Conservation (phyloP, 1,284 basidiomycete species). For the Leccinum insolens region DNA sequence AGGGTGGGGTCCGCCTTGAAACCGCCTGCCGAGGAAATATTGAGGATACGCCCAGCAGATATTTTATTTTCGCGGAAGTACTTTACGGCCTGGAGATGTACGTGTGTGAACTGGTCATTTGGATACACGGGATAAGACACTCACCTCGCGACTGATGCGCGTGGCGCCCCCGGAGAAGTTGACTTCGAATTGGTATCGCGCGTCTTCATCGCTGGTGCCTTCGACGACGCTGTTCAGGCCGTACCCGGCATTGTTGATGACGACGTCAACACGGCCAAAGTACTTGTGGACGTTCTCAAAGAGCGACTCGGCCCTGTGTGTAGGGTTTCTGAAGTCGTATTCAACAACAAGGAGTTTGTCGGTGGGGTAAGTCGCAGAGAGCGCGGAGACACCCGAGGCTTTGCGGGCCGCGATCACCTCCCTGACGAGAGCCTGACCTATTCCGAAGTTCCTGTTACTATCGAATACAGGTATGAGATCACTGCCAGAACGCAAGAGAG, state of each 20-base stretch:
- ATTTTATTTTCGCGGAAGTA: constrained; percentile 27
- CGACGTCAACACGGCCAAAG: constrained; percentile 48
- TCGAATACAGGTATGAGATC: not conserved
- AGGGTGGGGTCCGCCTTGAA: constrained; percentile 23
- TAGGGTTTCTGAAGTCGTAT: constrained; percentile 24
- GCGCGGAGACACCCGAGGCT: constrained; percentile 17
- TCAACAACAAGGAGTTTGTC: constrained; percentile 26
- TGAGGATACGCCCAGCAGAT: constrained; percentile 26
- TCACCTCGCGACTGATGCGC: constrained; percentile 31
- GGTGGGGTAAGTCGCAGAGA: constrained; percentile 17
- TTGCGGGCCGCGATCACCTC: constrained; percentile 25
- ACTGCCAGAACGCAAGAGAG: no score
- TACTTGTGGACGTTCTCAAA: constrained; percentile 36
- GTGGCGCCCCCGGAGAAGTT: constrained; percentile 41
- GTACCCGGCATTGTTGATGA: constrained; percentile 46
- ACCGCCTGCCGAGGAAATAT: constrained; percentile 25
- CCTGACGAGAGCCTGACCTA: constrained; percentile 21
- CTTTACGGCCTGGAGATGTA: constrained; percentile 19
- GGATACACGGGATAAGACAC: not conserved
- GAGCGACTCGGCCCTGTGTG: constrained; percentile 28
- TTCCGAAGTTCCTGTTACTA: constrained; percentile 32
- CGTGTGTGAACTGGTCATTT: not conserved
- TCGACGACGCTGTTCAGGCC: constrained; percentile 31
- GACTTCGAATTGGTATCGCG: constrained; percentile 37
- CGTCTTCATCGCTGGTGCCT: constrained; percentile 28